Percentiles rank a stretch among this genome's conserved stretches.
phyloP scores from a whole-genome alignment of 2,329 filamentous ascomycete genomes.

The Camillea tinctor region DNA sequence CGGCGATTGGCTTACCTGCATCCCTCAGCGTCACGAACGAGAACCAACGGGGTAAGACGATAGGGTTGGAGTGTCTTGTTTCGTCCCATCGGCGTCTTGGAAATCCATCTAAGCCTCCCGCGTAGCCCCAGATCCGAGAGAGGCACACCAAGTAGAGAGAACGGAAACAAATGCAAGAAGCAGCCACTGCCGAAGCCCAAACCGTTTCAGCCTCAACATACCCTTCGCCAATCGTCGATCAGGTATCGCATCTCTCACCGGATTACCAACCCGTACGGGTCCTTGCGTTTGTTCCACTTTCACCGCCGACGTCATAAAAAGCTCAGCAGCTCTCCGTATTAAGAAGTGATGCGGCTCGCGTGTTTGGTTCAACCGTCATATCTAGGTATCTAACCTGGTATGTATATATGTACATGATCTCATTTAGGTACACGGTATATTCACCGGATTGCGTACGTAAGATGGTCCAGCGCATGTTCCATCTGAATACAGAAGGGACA shows the following conservation, averaged over 20 bases:
- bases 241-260: slow-evolving; percentile 19
- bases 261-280: slow-evolving; percentile 4
- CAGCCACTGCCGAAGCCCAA: slow-evolving; percentile 14
- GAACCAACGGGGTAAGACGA: background rate
- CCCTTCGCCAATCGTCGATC: slow-evolving; percentile 22
- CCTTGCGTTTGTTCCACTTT: background rate
- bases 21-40: background rate
- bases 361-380: background rate
- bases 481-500: background rate
- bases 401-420: background rate
- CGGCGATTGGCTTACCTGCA: background rate
- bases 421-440: background rate
- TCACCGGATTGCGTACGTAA: background rate
- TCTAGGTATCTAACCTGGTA: background rate
- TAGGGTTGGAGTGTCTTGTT: background rate
- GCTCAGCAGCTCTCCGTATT: background rate
- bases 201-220: slow-evolving; percentile 25
- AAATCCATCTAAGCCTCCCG: slow-evolving; percentile 3
- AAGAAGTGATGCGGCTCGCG: background rate
- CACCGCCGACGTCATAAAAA: background rate
- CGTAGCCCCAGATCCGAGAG: slow-evolving; percentile 8
- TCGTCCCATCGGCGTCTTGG: background rate
- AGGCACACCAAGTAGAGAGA: background rate
- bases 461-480: too few species aligned
- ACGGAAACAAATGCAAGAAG: background rate